A percentile compares a stretch with the other conserved stretches of the same genome.
These are phyloP conservation scores for Sungouiella blattae DNA, from an alignment of 805 yeast species.

Conservation along the genomic window DNA sequence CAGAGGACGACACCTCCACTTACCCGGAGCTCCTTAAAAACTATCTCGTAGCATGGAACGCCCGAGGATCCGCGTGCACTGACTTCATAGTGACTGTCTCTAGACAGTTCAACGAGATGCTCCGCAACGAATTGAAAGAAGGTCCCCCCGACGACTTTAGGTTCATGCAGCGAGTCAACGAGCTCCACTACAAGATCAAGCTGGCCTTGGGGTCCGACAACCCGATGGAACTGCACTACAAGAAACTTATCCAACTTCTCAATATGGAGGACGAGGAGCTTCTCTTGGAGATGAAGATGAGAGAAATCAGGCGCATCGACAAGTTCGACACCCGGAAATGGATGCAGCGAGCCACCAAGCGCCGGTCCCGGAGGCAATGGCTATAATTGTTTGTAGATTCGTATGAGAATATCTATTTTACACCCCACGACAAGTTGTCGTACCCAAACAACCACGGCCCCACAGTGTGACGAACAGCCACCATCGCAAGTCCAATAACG, in stretches of 20 bases:
- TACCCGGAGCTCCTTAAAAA: too few species aligned
- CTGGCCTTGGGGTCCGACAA: background rate
- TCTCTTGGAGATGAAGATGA: constrained; percentile 1
- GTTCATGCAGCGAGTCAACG: background rate
- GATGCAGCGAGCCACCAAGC: background rate
- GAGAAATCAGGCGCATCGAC: constrained; percentile 1
- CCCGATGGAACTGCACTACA: background rate
- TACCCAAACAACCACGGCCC: constrained; percentile 87
- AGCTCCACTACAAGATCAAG: background rate
- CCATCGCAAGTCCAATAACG: constrained; percentile 59
- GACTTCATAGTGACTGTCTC: background rate
- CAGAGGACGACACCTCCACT: too few species aligned
- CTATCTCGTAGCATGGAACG: background rate
- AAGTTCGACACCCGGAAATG: background rate
- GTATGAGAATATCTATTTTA: constrained; percentile 27
- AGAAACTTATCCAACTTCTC: background rate
- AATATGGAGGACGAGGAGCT: background rate
- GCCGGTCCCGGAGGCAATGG: background rate
- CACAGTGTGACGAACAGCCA: constrained; percentile 72
- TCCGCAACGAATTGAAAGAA: background rate
- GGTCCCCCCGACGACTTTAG: background rate
- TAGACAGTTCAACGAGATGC: background rate
- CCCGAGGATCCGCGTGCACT: background rate
- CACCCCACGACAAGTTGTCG: constrained; percentile 62
- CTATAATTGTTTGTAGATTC: too few species aligned